Conservation (phyloP, 768 basidiomycete genomes). For the Lentinula boryana region DNA sequence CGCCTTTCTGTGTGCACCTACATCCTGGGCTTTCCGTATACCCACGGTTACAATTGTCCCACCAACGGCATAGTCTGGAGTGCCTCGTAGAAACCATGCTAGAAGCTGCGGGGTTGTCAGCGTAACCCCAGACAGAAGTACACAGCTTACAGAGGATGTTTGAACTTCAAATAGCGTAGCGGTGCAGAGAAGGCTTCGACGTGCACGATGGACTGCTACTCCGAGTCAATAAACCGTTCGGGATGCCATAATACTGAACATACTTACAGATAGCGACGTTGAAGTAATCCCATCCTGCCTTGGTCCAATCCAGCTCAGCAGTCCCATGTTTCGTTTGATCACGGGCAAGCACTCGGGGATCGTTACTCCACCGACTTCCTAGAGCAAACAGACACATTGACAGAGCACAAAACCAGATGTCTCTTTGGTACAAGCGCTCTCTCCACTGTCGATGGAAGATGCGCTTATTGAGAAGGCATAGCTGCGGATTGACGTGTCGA, state of each 20-base stretch:
- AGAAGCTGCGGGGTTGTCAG: constrained; percentile 31
- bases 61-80: constrained; percentile 38
- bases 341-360: constrained; percentile 45
- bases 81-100: constrained; percentile 49
- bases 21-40: constrained; percentile 62
- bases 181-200: constrained; percentile 48
- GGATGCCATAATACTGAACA: not conserved
- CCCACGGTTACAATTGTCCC: constrained; percentile 54
- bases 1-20: constrained; percentile 69
- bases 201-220: constrained; percentile 45
- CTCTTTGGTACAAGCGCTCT: constrained; percentile 44
- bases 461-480: constrained; percentile 67
- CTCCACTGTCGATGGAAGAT: constrained; percentile 62
- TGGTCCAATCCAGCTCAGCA: constrained; percentile 38
- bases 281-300: constrained; percentile 59
- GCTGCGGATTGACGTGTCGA: constrained; percentile 44
- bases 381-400: constrained; percentile 65
- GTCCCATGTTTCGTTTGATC: constrained; percentile 15
- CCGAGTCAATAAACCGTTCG: constrained; percentile 3
- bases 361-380: constrained; percentile 60
- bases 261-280: constrained; percentile 44
- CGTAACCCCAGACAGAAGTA: not conserved
- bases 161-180: constrained; percentile 61
- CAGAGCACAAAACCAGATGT: constrained; percentile 55
- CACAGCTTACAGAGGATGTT: constrained; percentile 33